phyloP scores from a whole-genome alignment of 192 early-diverging fungal species.

The Funneliformis geosporum region DNA sequence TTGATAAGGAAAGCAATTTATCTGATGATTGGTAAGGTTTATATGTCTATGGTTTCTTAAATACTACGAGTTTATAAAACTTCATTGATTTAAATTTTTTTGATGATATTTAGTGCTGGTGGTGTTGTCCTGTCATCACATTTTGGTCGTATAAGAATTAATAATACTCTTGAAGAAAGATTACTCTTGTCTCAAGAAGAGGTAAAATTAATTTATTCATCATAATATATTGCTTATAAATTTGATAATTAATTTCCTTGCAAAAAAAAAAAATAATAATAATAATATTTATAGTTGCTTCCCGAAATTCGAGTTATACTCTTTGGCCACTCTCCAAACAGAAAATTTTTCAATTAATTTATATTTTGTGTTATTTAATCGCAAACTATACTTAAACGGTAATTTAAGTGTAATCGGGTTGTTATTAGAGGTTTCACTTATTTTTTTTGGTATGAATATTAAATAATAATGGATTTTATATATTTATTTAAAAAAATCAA shows the following conservation, averaged over 20 bases:
- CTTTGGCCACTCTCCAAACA: slow-evolving; percentile 88
- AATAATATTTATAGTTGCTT: slow-evolving; percentile 68
- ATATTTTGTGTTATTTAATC: neutral
- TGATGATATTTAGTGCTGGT: slow-evolving; percentile 65
- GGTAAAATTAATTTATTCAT: slow-evolving; percentile 45
- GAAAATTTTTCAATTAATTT: slow-evolving; percentile 87
- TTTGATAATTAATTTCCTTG: neutral
- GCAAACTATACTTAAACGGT: too few species aligned
- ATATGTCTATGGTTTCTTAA: neutral
- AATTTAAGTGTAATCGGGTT: too few species aligned
- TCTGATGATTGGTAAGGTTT: slow-evolving; percentile 60
- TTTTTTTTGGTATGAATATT: too few species aligned
- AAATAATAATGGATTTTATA: too few species aligned
- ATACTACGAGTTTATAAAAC: neutral
- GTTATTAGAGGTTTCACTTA: too few species aligned
- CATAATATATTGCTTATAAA: neutral
- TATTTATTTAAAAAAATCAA: too few species aligned
- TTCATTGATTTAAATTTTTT: neutral
- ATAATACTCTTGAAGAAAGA: slow-evolving; percentile 92
- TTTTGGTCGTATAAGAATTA: slow-evolving; percentile 77
- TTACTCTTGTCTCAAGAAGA: slow-evolving; percentile 79
- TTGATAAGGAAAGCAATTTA: slow-evolving; percentile 66
- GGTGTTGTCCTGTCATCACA: slow-evolving; percentile 81
- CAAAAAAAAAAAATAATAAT: neutral
- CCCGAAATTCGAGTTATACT: slow-evolving; percentile 88